phyloP scores from a whole-genome alignment of 2,329 filamentous ascomycete species.

The Aspergillus floridensis region DNA sequence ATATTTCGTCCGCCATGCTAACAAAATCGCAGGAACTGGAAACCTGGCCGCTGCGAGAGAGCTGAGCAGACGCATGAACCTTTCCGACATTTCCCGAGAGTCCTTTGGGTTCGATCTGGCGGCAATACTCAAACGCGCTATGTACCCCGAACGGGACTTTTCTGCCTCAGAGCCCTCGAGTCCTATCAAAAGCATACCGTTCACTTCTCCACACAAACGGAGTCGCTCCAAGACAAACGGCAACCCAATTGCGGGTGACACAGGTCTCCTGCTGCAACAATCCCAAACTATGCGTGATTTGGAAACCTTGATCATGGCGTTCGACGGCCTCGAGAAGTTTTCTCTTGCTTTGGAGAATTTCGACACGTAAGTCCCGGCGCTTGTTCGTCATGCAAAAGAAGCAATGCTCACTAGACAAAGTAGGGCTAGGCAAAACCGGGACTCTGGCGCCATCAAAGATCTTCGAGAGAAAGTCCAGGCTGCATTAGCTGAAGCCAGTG shows the following conservation, averaged over 20 bases:
- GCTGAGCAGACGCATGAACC: conserved; percentile 51
- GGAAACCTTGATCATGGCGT: conserved; percentile 62
- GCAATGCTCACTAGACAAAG: conserved; percentile 11
- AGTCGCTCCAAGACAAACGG: neutral
- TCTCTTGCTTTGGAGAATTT: conserved; percentile 53
- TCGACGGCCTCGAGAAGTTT: conserved; percentile 68
- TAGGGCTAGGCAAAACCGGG: conserved; percentile 33
- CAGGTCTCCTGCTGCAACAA: conserved; percentile 37
- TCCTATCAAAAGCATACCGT: conserved; percentile 31
- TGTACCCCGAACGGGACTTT: conserved; percentile 24
- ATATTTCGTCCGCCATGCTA: conserved; percentile 13
- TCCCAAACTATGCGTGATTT: conserved; percentile 66
- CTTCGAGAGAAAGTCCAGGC: conserved; percentile 57
- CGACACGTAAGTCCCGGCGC: conserved; percentile 36
- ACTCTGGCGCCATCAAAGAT: conserved; percentile 43
- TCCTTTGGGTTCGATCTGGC: conserved; percentile 40
- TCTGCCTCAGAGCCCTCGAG: conserved; percentile 30
- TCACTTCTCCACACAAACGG: conserved; percentile 25
- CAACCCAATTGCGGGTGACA: conserved; percentile 1
- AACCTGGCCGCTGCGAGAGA: conserved; percentile 55
- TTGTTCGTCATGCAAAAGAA: neutral
- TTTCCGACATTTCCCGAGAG: conserved; percentile 47
- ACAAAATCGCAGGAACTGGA: conserved; percentile 24
- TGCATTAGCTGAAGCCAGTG: conserved; percentile 54
- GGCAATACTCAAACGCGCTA: conserved; percentile 22